phyloP scores from a whole-genome alignment of 23 red algal species.

The Gracilaria vermiculophylla region DNA sequence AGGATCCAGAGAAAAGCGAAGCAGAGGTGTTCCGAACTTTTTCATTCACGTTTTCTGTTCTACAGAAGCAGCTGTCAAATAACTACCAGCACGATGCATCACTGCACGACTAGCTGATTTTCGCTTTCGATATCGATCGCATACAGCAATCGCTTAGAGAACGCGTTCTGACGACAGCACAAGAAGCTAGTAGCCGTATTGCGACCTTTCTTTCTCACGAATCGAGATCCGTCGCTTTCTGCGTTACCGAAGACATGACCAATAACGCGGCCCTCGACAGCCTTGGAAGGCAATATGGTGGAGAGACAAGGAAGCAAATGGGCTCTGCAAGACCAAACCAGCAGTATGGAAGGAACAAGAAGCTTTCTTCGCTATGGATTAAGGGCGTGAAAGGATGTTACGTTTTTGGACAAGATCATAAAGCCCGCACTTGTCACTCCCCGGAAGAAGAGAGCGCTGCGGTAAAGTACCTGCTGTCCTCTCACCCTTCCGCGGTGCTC shows the following conservation, averaged over 20 bases:
- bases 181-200: slow-evolving; percentile 20
- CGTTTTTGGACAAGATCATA: slow-evolving; percentile 32
- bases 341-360: neutral
- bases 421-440: neutral
- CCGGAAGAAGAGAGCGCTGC: neutral
- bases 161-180: neutral
- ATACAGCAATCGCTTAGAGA: slow-evolving; percentile 6
- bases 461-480: neutral
- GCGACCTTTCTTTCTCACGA: slow-evolving; percentile 21
- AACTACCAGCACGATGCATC: slow-evolving; percentile 6
- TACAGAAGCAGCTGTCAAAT: slow-evolving; percentile 8
- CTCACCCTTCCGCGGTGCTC: neutral
- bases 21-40: slow-evolving; percentile 30
- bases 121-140: neutral
- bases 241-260: neutral
- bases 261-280: neutral
- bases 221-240: neutral
- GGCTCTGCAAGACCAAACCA: neutral
- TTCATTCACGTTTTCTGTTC: neutral
- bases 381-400: neutral
- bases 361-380: neutral
- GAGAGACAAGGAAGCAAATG: neutral
- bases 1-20: slow-evolving; percentile 1
- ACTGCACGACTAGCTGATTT: slow-evolving; percentile 19
- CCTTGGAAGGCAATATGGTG: neutral